Evolutionary conservation across 495 filamentous ascomycete genomes (phyloP), one percentile per base, ranked within the genome.

Genomic region (Apodospora peruviana): DNA sequence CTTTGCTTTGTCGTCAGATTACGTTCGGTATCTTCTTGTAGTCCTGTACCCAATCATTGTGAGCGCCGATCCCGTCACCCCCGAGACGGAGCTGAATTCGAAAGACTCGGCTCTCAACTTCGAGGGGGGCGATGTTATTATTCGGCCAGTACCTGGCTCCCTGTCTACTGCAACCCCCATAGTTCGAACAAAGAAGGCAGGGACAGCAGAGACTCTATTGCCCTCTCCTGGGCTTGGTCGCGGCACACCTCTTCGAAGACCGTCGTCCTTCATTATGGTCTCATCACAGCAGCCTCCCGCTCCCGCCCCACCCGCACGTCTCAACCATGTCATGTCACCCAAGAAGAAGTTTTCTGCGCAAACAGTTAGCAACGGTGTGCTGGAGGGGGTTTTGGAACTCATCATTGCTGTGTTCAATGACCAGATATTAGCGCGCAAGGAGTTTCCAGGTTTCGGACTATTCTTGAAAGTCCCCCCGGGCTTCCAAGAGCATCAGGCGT

Each of bases 401-500:
- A 79, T 86, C 12, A 74, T 91, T 40, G 77, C 73, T 12, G 82
- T 96, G 1, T 95, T 95, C 58, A 68, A 83, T 36, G 89, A 95
- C 59, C 87, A 95, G 51, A 65, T 97, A 1, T 73, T 95, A 35
- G 74, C 77, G 27, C 82, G 87, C 25, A 91, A 95, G 63, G 90
- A 98, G 22, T 98, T 96, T 58, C 74, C 86, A 2, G 91, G 94
- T 2, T 85, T 98, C 44, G 88, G 88, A 0, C 68, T 97, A 22
- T 93, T 88, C 57, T 68, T 88, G n/a, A 95, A 93, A 61, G 81
- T 90, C 2, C 93, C 93, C 2, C 86, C 93, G 4, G 90, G 91
- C 2, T 95, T 91, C 59, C 78, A 89, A 57, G 91, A 96, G 58
- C 87, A 96, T 54, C 90, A 95, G 53, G 90, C 90, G 4, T 91